These are phyloP conservation scores for Lignosus rhinocerotis DNA, from an alignment of 1,284 basidiomycete genomes.

Conservation along the genomic window DNA sequence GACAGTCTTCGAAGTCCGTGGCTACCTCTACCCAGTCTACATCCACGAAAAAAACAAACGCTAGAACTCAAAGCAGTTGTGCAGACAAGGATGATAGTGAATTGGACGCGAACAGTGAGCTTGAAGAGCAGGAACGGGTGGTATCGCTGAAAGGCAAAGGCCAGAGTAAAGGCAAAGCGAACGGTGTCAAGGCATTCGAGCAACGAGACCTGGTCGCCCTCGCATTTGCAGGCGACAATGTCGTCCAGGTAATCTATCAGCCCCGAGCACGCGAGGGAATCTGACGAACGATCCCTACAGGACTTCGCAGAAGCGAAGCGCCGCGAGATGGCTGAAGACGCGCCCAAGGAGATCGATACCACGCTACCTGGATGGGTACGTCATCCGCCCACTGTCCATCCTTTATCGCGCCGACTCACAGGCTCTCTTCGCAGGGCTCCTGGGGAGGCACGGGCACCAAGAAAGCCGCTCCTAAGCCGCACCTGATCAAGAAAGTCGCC, in stretches of 20 bases:
- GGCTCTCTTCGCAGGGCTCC: slow-evolving; percentile 60
- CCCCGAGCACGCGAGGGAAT: not conserved
- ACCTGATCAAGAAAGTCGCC: slow-evolving; percentile 76
- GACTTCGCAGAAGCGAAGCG: slow-evolving; percentile 86
- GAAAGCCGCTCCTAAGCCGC: slow-evolving; percentile 56
- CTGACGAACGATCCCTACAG: slow-evolving; percentile 39
- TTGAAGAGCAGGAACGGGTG: slow-evolving; percentile 63
- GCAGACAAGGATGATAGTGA: slow-evolving; percentile 41
- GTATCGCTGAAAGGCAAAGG: slow-evolving; percentile 45
- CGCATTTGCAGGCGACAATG: slow-evolving; percentile 96
- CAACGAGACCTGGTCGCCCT: slow-evolving; percentile 90
- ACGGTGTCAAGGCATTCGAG: slow-evolving; percentile 65
- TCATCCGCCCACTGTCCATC: slow-evolving; percentile 2
- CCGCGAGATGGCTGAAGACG: slow-evolving; percentile 79
- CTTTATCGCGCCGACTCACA: not conserved
- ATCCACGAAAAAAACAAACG: slow-evolving; percentile 17
- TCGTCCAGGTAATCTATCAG: slow-evolving; percentile 68
- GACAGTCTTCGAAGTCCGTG: slow-evolving; percentile 14
- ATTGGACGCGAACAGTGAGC: slow-evolving; percentile 62
- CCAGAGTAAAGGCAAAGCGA: slow-evolving; percentile 43
- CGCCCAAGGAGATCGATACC: slow-evolving; percentile 83
- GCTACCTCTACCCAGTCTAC: slow-evolving; percentile 11
- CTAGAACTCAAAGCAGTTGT: slow-evolving; percentile 12
- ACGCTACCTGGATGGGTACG: slow-evolving; percentile 94
- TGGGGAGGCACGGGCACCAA: slow-evolving; percentile 87